Conservation (phyloP, 1,139 yeast genomes). For the Eremothecium cymbalariae region DNA sequence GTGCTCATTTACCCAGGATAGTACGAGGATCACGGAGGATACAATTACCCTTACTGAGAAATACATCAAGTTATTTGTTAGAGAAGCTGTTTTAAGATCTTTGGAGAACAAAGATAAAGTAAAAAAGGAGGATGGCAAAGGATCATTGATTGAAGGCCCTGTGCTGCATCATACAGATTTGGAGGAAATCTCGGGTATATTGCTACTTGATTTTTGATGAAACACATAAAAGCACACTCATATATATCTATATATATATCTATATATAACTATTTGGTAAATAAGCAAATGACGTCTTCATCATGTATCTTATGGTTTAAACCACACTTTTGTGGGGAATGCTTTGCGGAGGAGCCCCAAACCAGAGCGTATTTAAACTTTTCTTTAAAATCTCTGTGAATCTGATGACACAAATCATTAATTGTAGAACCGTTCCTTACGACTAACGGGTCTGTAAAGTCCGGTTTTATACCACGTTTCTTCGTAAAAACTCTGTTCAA, state of each 20-base stretch:
- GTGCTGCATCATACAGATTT: conserved; percentile 24
- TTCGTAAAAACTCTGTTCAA: conserved; percentile 80
- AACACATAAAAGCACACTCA: too few relatives aligned
- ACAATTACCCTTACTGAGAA: conserved; percentile 46
- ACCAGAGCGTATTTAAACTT: conserved; percentile 90
- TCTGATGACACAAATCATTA: conserved; percentile 82
- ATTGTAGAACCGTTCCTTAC: conserved; percentile 72
- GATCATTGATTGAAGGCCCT: conserved; percentile 33
- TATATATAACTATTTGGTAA: conserved; percentile 66
- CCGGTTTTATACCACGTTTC: conserved; percentile 72
- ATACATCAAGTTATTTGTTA: conserved; percentile 51
- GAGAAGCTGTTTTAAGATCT: conserved; percentile 57
- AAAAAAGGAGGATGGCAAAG: conserved; percentile 20
- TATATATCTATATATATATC: too few relatives aligned
- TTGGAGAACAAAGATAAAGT: conserved; percentile 38
- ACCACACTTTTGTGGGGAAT: conserved; percentile 95
- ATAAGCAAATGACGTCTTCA: conserved; percentile 89
- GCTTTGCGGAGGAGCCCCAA: conserved; percentile 95
- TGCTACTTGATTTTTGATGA: conserved; percentile 21
- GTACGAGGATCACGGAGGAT: conserved; percentile 44
- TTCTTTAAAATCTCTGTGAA: conserved; percentile 86
- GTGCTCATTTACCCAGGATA: conserved; percentile 41
- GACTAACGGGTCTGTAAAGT: conserved; percentile 83
- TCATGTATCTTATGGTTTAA: conserved; percentile 74
- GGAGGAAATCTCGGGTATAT: conserved; percentile 27